Evolutionary conservation across 73 alveolate genomes (phyloP), one percentile per base, ranked within the genome.

Genomic region (Paramecium caudatum): DNA sequence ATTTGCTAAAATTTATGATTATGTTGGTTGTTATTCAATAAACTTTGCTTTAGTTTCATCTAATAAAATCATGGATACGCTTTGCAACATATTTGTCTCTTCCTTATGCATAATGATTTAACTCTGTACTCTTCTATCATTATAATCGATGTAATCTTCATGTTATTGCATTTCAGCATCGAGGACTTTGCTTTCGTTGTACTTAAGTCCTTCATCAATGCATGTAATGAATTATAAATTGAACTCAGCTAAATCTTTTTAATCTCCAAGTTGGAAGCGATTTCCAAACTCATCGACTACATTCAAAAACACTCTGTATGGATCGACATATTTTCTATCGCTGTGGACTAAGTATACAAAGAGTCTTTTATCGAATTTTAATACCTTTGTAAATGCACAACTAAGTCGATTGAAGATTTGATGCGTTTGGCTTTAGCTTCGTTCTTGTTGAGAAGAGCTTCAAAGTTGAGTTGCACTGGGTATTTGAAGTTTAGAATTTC

Each of bases 221-320:
- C 97, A 88, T 63, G 95, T 96, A 3, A 96, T 88, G 65, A 96
- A 92, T 48, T 85, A 90, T 39, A 94, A 83, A 70, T 95, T 82
- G 91, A 96, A 95, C 82, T 96, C 99, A 12, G 97, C 98, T 8
- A 95, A 88, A 68, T 96, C 99, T 61, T 95, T 91, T 55, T 96
- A 92, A 32, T 94, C 98, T 0, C 98, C 98, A 34, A 96, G 34
- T 70, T 87, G 68, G 21, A 96, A 78, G 39, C 83, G 37, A 84
- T 91, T 90, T 4, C 98, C 98, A 68, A 91, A 93, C 19, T 94
- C 98, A 62, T 95, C 97, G 10, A 91, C 94, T 0, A 95, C 90
- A 15, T 90, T 62, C 15, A 82, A 46, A 47, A 96, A 78, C 7
- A 95, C 96, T 34, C 61, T 62, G 39, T 92, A 63, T 5, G 99